phyloP scores from a whole-genome alignment of 169 alveolate species.

The Cryptosporidium ubiquitum region DNA sequence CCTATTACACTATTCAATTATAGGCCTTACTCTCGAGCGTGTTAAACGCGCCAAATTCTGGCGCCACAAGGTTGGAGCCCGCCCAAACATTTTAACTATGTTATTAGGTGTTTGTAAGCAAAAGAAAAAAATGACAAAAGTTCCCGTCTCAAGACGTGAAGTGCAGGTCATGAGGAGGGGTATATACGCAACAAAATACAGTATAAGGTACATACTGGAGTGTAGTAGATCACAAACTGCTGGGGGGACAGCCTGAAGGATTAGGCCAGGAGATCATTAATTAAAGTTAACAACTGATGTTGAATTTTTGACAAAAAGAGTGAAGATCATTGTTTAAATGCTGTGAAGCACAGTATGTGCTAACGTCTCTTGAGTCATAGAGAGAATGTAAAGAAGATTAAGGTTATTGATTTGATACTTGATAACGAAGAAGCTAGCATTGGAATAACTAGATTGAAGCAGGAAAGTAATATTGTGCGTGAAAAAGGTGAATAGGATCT shows the following conservation, averaged over 20 bases:
- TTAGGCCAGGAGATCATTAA: not conserved
- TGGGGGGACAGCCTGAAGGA: slow-evolving; percentile 7
- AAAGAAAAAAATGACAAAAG: not conserved
- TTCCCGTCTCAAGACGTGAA: slow-evolving; percentile 35
- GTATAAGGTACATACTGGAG: slow-evolving; percentile 18
- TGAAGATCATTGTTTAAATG: slow-evolving; percentile 14
- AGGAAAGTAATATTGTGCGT: slow-evolving; percentile 20
- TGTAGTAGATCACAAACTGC: slow-evolving; percentile 3
- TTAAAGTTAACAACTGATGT: slow-evolving; percentile 26
- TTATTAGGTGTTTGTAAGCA: not conserved
- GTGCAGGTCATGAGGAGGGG: slow-evolving; percentile 33
- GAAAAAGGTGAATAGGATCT: slow-evolving; percentile 11
- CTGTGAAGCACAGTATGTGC: slow-evolving; percentile 55
- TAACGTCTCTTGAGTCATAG: slow-evolving; percentile 31
- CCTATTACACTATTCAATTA: too few species aligned
- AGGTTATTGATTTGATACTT: slow-evolving; percentile 30
- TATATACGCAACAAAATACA: slow-evolving; percentile 6
- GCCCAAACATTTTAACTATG: not conserved
- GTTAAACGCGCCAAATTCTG: too few species aligned
- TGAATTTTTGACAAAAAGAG: slow-evolving; percentile 11
- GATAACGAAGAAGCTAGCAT: slow-evolving; percentile 25
- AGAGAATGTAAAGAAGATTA: slow-evolving; percentile 20
- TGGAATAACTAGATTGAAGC: slow-evolving; percentile 24
- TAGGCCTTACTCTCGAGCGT: too few species aligned
- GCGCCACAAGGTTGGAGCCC: too few species aligned